Base-by-base conservation (phyloP, 2,329 filamentous ascomycete species). In the Pseudocercospora ulei region DNA sequence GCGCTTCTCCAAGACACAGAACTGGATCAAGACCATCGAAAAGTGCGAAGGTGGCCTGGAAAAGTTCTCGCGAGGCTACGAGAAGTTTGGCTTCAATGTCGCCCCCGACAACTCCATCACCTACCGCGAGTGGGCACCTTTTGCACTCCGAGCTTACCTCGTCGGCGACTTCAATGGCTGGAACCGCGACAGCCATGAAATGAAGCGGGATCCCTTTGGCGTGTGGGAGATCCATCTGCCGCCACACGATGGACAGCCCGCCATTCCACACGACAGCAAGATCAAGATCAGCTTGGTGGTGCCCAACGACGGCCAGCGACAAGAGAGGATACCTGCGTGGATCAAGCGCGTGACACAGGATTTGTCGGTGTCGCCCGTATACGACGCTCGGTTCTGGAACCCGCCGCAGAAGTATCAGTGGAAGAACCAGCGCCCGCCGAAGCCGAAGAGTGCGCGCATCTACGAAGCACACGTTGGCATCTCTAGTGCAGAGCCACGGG, bases 381-480 rank as follows among this genome's bases (percentile, higher is more conserved):
- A 96, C 63, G 90, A 98, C 61, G 87, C 84, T 14, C 76, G 85
- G 36, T 95, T 98, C 67, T 98, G 90, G 90, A 95, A 96, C 59
- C 90, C 90, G 20, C 85, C 86, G 2, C 77, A 92, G 57, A 75
- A 68, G 56, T 96, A 96, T 61, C 69, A 74, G 38, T 93, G 93
- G 72, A 87, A 92, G 66, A 75, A 96, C 62, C 55, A 73, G 30
- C 74, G 80, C 35, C 90, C 88, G 4, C 77, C 78, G 61, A 92
- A 88, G 69, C 90, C 90, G 1, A 62, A 70, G 41, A 94, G 86
- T 54, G 76, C 75, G n/a, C 80, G 90, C 35, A 86, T 98, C 42
- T 98, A 98, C 64, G 90, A 98, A 65, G 90, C 90, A n/a, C 90
- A 98, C 57, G 86, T 98, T 26, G 90, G 90, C 35, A 98, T 98